Evolutionary conservation across 1,284 basidiomycete species (phyloP), one percentile per base, ranked within the genome.

Genomic region (Calocybe gambosa): DNA sequence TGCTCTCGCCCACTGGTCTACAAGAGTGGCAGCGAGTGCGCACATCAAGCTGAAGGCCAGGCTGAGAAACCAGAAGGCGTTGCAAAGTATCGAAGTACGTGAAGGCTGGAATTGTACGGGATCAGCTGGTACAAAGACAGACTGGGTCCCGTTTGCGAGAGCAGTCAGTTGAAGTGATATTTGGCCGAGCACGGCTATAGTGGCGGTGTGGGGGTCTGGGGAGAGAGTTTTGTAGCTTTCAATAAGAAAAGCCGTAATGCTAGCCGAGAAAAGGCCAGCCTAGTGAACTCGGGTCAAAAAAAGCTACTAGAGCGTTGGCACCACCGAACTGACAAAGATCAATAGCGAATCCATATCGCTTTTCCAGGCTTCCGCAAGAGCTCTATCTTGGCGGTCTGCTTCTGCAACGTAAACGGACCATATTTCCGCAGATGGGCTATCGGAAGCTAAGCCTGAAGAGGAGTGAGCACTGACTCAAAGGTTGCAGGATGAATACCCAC

Each of bases 1-100:
- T 15, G 21, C 42, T 16, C 50, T 40, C 9, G 46, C 42, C 62
- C 61, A 64, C 45, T 63, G 58, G 42, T 63, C 56, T 21, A 63
- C 55, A 1, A 66, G 48, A 16, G 60, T 63, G 5, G 62, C 62
- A 1, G 57, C 56, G n/a, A 64, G 54, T 19, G 61, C 61, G 43
- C 60, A 59, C 1, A 52, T 39, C 12, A 63, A 46, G 45, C 58
- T 62, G 45, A 59, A 59, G 12, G 50, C 51, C 19, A 64, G 53
- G 45, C 62, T 64, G 2, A 64, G 52, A 47, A 70, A 67, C 67
- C 66, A 70, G 10, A 67, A 50, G 5, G 49, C 47, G 47, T 68
- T 68, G 50, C 65, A 61, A 31, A 59, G 52, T 4, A 63, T 26
- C 4, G 62, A 54, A 4, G 54, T 55, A 19, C 28, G 31, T 1